Conservation (phyloP, 2,329 filamentous ascomycete genomes). For the Pleomassaria siparia region DNA sequence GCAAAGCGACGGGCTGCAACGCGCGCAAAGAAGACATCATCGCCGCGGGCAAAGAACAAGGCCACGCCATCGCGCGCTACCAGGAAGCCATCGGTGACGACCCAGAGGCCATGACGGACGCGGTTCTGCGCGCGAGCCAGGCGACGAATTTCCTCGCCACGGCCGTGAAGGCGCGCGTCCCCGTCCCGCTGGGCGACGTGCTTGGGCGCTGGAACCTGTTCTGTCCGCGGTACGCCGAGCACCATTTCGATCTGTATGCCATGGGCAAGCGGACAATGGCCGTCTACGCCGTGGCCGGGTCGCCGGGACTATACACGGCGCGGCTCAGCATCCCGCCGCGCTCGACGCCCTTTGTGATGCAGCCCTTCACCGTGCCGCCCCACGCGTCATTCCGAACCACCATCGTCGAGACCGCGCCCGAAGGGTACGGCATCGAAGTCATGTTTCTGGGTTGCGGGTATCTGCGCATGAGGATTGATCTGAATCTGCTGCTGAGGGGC, state of each 20-base stretch:
- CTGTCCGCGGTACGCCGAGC: conserved; percentile 25
- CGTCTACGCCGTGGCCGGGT: conserved; percentile 21
- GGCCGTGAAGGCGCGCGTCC: conserved; percentile 21
- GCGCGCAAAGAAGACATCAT: conserved; percentile 26
- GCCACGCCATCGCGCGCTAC: conserved; percentile 4
- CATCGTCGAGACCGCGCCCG: conserved; percentile 19
- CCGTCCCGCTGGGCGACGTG: conserved; percentile 27
- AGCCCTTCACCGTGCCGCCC: conserved; percentile 22
- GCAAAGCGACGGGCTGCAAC: conserved; percentile 30
- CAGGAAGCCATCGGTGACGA: conserved; percentile 7
- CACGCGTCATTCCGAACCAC: conserved; percentile 30
- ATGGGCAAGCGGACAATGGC: conserved; percentile 27
- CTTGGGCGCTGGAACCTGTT: conserved; percentile 29
- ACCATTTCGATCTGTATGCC: conserved; percentile 32
- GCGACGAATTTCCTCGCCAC: conserved; percentile 22
- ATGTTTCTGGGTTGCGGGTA: conserved; percentile 35
- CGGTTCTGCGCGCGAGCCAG: background rate
- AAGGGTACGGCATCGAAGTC: conserved; percentile 27
- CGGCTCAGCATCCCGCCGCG: conserved; percentile 31
- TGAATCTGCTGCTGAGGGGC: conserved; percentile 29
- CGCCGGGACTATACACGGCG: conserved; percentile 22
- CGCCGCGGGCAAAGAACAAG: conserved; percentile 14
- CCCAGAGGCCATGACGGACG: conserved; percentile 5
- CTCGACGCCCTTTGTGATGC: conserved; percentile 21
- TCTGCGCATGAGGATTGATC: conserved; percentile 25